phyloP scores from a whole-genome alignment of 202 grass and related monocot species.

The Brachypodium distachyon region DNA sequence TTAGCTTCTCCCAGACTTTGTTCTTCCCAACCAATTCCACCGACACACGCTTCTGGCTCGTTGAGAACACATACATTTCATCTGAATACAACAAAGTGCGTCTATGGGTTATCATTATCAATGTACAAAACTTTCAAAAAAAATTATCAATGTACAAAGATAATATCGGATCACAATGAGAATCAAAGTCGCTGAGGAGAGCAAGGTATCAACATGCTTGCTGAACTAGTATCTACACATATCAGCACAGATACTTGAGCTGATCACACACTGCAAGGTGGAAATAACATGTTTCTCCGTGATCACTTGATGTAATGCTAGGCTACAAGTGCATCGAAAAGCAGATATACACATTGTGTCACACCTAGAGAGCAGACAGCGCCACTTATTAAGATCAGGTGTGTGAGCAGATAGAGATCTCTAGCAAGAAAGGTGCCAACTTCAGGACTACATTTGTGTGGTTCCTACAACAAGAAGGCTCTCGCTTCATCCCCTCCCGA shows the following conservation, averaged over 20 bases:
- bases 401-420: neutral
- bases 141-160: too few relatives aligned
- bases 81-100: constrained; percentile 25
- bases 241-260: neutral
- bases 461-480: neutral
- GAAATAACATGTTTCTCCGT: neutral
- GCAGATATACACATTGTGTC: neutral
- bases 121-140: too few relatives aligned
- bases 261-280: neutral
- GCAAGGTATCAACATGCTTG: neutral
- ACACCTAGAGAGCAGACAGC: neutral
- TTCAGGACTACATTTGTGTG: neutral
- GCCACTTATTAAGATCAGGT: neutral
- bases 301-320: neutral
- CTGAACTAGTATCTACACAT: neutral
- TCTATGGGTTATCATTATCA: neutral
- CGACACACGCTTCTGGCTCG: constrained; percentile 66
- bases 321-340: neutral
- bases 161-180: neutral
- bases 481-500: neutral
- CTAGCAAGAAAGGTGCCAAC: neutral
- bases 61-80: constrained; percentile 94
- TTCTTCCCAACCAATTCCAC: constrained; percentile 73
- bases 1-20: constrained; percentile 90
- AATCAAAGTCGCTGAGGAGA: neutral